Evolutionary conservation across 106 monocot genomes (phyloP).

Genomic region (Allium fistulosum): DNA sequence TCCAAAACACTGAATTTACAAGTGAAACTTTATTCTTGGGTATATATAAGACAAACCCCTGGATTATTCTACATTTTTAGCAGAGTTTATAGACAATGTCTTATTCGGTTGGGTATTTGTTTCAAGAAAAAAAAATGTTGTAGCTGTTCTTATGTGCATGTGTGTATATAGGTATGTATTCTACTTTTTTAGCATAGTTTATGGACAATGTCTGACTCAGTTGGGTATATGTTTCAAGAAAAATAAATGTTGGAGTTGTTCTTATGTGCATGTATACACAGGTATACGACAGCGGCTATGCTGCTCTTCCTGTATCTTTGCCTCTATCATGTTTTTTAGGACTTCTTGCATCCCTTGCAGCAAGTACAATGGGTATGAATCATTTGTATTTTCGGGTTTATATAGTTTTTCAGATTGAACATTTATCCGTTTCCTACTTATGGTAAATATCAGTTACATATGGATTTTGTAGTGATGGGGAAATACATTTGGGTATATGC

Average conservation of each 20-base stretch:
- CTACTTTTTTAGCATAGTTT: too few relatives aligned
- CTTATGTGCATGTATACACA: not conserved
- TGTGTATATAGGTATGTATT: not conserved
- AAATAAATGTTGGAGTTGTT: too few relatives aligned
- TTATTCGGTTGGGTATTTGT: not conserved
- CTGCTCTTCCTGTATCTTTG: constrained; percentile 8
- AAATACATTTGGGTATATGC: constrained; percentile 39
- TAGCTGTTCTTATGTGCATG: not conserved
- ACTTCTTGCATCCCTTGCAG: constrained; percentile 34
- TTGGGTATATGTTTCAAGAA: not conserved
- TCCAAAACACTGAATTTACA: too few relatives aligned
- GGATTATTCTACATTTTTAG: too few relatives aligned
- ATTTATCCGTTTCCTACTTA: not conserved
- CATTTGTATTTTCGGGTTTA: not conserved
- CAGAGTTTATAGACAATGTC: not conserved
- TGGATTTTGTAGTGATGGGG: constrained; percentile 12
- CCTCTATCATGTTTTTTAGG: constrained; percentile 24
- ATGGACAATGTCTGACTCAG: not conserved
- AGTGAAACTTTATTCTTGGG: too few relatives aligned
- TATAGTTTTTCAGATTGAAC: constrained; percentile 2
- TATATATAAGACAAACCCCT: too few relatives aligned
- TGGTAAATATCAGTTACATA: not conserved
- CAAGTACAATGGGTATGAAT: constrained; percentile 42
- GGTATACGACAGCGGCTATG: not conserved
- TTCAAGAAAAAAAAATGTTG: not conserved